Base-by-base conservation (phyloP, 345 rosid species). In the Leavenworthia alabamica region DNA sequence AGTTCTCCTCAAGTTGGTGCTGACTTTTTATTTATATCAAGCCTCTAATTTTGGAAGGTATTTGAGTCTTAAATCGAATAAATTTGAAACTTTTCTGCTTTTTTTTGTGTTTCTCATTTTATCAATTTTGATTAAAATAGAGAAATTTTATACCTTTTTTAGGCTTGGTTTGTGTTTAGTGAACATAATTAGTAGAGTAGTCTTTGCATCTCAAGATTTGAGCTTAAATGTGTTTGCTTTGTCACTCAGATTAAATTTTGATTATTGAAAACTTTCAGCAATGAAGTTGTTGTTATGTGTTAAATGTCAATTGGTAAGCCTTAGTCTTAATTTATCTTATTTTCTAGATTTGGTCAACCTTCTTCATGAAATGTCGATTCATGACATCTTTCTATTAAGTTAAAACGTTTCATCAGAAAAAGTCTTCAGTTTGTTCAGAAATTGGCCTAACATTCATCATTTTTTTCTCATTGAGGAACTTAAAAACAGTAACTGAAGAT, bases 401-500 rank as follows among this genome's bases (percentile, higher is more conserved):
- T 31, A 16, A 31, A 31, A 57, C 11, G 16, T 17, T 40, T 24
- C 65, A 36, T 52, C 24, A 20, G 13, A 32, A 28, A 28, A 23
- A 8, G 49, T 43, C 5, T 66, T 33, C 1, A 42, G 23, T 39
- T 40, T 13, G 47, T 33, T 59, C n/a, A 22, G 36, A 64, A 56
- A 22, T 37, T 53, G 61, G 54, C 56, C 37, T 64, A 63, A 33
- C 63, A 48, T 69, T 42, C 14, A 40, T 42, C 52, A 23, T 53
- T 62, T 43, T 62, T 43, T 24, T 29, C 27, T 54, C 56, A 33
- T 42, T 49, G 42, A 29, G 11, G 70, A 74, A 66, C 76, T 75
- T 72, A 70, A 55, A 70, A 77, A 76, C 66, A 76, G 74, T 55
- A 75, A 66, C 78, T 55, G 59, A 50, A 72, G 73, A 64, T 74